Evolutionary conservation across 2,329 filamentous ascomycete species (phyloP).

Genomic region (Apiospora pterosperma): DNA sequence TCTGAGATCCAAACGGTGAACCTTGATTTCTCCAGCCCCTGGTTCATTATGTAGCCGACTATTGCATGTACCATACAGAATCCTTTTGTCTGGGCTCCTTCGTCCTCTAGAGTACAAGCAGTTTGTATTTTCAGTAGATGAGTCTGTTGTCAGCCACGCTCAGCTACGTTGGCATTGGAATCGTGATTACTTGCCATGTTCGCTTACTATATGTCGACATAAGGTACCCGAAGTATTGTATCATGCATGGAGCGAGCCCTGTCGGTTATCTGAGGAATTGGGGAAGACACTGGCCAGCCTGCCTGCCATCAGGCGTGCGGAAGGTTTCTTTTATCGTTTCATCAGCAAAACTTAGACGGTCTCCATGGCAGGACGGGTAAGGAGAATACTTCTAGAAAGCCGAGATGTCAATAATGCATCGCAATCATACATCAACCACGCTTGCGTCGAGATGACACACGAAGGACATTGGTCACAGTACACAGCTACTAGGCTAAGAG

Average conservation of each 20-base stretch:
- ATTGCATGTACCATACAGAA: not conserved
- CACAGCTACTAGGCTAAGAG: not conserved
- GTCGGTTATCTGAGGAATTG: not conserved
- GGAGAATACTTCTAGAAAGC: not conserved
- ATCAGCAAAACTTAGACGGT: not conserved
- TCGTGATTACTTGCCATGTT: not conserved
- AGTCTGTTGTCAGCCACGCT: not conserved
- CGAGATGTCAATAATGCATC: not conserved
- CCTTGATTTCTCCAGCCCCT: not conserved
- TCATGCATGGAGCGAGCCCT: not conserved
- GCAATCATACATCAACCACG: not conserved
- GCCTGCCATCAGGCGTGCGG: not conserved
- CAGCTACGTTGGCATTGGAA: not conserved
- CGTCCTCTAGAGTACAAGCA: not conserved
- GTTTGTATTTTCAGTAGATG: not conserved
- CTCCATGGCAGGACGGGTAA: not conserved
- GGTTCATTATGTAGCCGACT: not conserved
- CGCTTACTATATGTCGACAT: not conserved
- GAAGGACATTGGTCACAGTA: not conserved
- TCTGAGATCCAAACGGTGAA: slow-evolving; percentile 1
- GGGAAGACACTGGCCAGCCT: not conserved
- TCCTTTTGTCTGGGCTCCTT: not conserved
- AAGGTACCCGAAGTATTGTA: not conserved
- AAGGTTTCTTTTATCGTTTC: slow-evolving; percentile 2
- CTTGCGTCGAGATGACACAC: not conserved